These are phyloP conservation scores for Diplocarpon mali DNA, from an alignment of 2,329 filamentous ascomycete species.

Conservation along the genomic window DNA sequence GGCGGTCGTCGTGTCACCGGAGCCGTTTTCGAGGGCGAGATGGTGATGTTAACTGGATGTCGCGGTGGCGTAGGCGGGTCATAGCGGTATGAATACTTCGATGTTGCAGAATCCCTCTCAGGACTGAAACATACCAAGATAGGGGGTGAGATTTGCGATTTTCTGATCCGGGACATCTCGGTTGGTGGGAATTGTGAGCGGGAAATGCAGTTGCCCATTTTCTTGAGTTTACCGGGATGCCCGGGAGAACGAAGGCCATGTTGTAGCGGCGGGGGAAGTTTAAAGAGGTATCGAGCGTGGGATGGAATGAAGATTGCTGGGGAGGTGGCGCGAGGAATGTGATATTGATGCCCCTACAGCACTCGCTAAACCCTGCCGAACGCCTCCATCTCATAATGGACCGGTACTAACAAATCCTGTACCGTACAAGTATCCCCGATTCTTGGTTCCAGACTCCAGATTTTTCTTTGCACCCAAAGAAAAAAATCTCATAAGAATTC, in stretches of 20 bases:
- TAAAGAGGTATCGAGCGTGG: no score
- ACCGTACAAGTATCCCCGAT: background rate
- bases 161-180: background rate
- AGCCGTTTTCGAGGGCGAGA: background rate
- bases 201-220: no score
- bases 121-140: background rate
- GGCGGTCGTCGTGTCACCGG: background rate
- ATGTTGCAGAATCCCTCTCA: background rate
- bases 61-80: background rate
- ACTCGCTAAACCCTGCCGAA: no score
- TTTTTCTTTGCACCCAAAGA: background rate
- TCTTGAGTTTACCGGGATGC: no score
- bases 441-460: background rate
- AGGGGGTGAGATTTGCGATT: background rate
- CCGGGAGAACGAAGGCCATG: no score
- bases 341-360: no score
- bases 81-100: background rate
- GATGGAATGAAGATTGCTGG: no score
- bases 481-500: background rate
- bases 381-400: no score
- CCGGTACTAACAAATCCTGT: no score
- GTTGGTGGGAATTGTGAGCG: background rate
- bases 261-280: no score
- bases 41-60: no score
- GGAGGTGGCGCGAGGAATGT: no score